Base-by-base conservation (phyloP, 306 rosid genomes). In the Cicer pinnatifidum region DNA sequence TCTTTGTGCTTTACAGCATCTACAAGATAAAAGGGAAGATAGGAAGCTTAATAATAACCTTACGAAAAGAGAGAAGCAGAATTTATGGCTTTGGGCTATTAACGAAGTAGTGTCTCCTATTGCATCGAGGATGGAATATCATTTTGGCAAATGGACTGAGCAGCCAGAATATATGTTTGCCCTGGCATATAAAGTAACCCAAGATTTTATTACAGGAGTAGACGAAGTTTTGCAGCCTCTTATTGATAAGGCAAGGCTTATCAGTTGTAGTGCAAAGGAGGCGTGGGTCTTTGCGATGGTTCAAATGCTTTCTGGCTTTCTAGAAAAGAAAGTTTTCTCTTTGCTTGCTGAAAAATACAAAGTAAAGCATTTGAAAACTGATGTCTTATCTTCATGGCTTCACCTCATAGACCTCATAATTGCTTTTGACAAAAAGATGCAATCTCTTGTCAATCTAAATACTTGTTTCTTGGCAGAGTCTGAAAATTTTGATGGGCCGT, bases 141-240 rank as follows among this genome's bases (percentile, higher is more conserved):
- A 88, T 81, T 90, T 88, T 48, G 52, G 78, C 62, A 85, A 86
- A 78, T 90, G 93, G 93, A 73, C 71, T 77, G 91, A 90, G 67
- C 93, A 88, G 58, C 96, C 93, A 16, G 91, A 85, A 65, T 87
- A 82, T 74, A 90, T 86, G 16, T 90, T 90, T 67, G 90, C 91
- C 51, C 88, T 90, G 64, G 76, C 74, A 4, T 78, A 82, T 83
- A 88, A 86, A 86, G 84, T 87, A 69, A 86, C 84, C 4, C 78
- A 57, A 47, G 91, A 82, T 61, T 90, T 90, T 80, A 86, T 86
- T 54, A 9, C 73, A 1, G 93, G 91, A 72, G 83, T 90, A 51
- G 96, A 90, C 83, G 89, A 85, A 84, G 86, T 90, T 51, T 83
- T 90, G 83, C 96, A 90, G 77, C 96, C 96, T 53, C 82, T 90